Evolutionary conservation across 345 rosid genomes (phyloP).

Genomic region (Capsella bursapastoris): DNA sequence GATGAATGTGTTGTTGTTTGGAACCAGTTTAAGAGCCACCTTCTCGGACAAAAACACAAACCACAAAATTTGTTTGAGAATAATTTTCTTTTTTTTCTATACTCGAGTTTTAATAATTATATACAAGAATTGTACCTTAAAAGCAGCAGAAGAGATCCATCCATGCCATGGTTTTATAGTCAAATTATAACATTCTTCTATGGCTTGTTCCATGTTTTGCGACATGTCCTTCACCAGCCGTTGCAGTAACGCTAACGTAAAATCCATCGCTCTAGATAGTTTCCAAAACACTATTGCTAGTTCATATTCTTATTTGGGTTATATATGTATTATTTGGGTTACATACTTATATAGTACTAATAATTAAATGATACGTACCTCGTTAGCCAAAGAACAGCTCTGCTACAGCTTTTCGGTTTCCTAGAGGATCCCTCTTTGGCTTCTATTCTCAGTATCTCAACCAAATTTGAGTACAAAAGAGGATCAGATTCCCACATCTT

Average conservation of each 20-base stretch:
- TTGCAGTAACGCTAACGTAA: conserved; percentile 66
- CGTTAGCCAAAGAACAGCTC: conserved; percentile 87
- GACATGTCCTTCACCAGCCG: conserved; percentile 61
- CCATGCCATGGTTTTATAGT: conserved; percentile 94
- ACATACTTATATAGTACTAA: not conserved
- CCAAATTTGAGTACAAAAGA: conserved; percentile 61
- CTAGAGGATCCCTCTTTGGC: conserved; percentile 58
- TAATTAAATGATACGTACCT: conserved; percentile 52
- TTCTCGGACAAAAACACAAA: conserved; percentile 43
- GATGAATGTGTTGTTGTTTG: conserved; percentile 69
- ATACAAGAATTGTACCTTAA: conserved; percentile 53
- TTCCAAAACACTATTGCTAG: not conserved
- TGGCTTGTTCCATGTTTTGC: conserved; percentile 73
- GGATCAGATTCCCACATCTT: conserved; percentile 64
- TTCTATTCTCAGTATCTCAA: conserved; percentile 77
- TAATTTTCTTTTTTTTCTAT: not conserved
- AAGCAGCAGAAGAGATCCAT: conserved; percentile 95
- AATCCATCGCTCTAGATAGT: conserved; percentile 72
- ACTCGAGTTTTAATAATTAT: not conserved
- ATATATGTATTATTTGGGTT: not conserved
- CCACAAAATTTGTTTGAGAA: not conserved
- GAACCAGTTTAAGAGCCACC: conserved; percentile 82
- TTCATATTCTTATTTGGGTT: not conserved
- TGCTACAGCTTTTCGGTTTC: conserved; percentile 71
- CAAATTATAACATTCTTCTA: conserved; percentile 71